Base-by-base conservation (phyloP, 306 rosid genomes). In the Vachellia pachyceras region DNA sequence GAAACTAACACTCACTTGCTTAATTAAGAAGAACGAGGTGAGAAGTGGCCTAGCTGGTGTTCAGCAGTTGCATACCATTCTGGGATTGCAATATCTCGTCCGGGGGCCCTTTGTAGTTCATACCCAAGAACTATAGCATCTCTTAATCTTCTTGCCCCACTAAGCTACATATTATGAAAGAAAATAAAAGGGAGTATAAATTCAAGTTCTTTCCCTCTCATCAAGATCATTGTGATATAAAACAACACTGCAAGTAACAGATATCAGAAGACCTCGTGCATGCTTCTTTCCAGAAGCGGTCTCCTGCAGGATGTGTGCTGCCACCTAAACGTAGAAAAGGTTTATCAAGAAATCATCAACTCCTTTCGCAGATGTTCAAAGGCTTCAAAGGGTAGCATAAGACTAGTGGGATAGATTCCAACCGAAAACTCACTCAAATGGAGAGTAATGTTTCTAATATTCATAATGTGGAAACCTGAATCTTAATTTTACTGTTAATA, bases 101-200 rank as follows among this genome's bases (percentile, higher is more conserved):
- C 99, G 52, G 97, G 90, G 77, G 74, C 92, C 85, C 99, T 87
- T 83, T 95, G 99, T 52, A 95, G 98, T 90, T 95, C 94, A 90
- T 95, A 95, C 42, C 99, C 99, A 73, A 95, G 99, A 87, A 95
- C 87, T 78, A 95, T 95, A 45, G 99, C 99, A 86, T 95, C 99
- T 18, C 98, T 89, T 85, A 95, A 84, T 80, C 99, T 93, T 83
- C 98, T 90, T 44, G 97, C 98, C 10, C 99, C 99, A 14, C 99
- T 95, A 81, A 91, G 91, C 99, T 93, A 77, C 33, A 29, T 70
- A 92, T 65, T 79, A 80, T 73, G 71, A 81, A 15, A 25, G 79
- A 75, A 65, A 82, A 78, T 72, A 79, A 29, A 29, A 29, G 33
- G 33, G 33, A 29, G 33, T 68, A 45, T 10, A 46, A 77, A 66